Evolutionary conservation across 2,329 filamentous ascomycete genomes (phyloP), one percentile per base, ranked within the genome.

Genomic region (Fusarium sp.): DNA sequence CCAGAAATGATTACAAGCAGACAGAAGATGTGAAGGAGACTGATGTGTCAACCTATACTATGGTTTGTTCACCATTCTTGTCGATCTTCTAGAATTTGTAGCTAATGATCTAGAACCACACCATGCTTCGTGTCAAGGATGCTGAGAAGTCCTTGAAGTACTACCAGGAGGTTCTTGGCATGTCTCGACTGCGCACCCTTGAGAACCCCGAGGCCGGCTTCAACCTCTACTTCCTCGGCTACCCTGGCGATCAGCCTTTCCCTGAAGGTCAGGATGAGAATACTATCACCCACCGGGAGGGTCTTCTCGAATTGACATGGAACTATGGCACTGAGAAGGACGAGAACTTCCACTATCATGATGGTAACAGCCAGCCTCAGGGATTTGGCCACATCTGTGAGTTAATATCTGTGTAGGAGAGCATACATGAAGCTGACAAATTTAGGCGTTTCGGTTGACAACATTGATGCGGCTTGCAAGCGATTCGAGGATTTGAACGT

Each of bases 41-140:
- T 1, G 93, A 98, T 76, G 83, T 91, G 0, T 81, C 83, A 23
- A 93, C 90, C 37, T 98, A 98, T 82, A 91, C 93, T 77, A 91
- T 92, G 88, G 88, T 88, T 75, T 60, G 81, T 37, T 28, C 33
- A 37, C 28, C 38, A 23, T 50, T 23, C 19, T 16, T 18, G 32
- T 21, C 19, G 13, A 23, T 19, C 10, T 38, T 33, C 5, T 52
- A 15, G n/a, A 52, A 53, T 33, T 5, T 60, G 33, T 15, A 46
- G 18, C 60, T 73, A 64, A 61, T 44, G 57, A 43, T 33, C 57
- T 73, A 92, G 90, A 95, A 96, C 84, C 94, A 96, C 85, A 95
- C 93, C 64, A 98, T 98, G 96, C 90, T 99, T 76, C 93, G 96
- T 35, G 92, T 98, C 84, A 98, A 98, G 85, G 91, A 94, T 76